Evolutionary conservation across 305 asterid species (phyloP), one percentile per base, ranked within the genome.

Genomic region (Fraxinus ornus): DNA sequence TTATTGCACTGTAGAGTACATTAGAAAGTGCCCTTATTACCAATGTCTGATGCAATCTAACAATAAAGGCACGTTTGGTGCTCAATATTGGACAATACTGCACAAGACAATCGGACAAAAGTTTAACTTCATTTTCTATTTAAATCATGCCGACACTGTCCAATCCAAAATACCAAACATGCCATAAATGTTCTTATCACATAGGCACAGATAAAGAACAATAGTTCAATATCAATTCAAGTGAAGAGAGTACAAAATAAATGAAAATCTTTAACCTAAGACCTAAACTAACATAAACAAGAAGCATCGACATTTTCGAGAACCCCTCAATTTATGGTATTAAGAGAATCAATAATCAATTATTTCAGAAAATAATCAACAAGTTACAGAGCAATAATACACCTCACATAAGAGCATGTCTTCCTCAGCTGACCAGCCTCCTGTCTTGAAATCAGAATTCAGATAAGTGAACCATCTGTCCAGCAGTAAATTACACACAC

Each of bases 361-460:
- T 10, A 24, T 68, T 68, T 24, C n/a, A 24, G 7, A 26, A 66
- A 30, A 68, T 68, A 68, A 68, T 68, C 39, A 68, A 68, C 19
- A 73, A 80, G 41, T 33, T 41, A 52, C 26, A 74, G 24, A 75
- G 21, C 76, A 36, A 78, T 52, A 83, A 12, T 70, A 70, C 87
- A 97, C 99, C 98, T 97, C 97, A 80, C 99, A 97, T 52, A 97
- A 89, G 82, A 97, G 96, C 93, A 93, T 85, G 83, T 96, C 99
- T 88, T 96, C 99, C 88, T 96, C 99, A 55, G 98, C 97, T 33
- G 98, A 92, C 99, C 99, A 97, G 80, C 98, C 99, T 55, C 99
- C 99, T 89, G 90, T 97, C 96, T 97, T 97, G 92, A 97, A 94
- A 88, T 94, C 99, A 78, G 99, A 95, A 89, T 95, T 97, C 92